Conservation (phyloP, 805 yeast genomes). For the Saturnispora sanitii region DNA sequence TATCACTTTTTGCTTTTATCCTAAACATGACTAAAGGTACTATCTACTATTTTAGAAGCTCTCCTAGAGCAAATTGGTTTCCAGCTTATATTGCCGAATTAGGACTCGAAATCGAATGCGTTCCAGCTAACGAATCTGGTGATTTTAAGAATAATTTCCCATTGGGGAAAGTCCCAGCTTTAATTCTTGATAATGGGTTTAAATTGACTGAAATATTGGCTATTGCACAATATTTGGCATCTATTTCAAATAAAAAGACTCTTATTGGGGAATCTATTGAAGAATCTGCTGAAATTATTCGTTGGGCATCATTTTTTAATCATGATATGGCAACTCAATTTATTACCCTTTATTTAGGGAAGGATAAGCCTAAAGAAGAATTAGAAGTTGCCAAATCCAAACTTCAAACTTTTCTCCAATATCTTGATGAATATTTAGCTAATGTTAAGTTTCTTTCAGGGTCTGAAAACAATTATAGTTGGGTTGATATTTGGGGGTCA, state of each 20-base stretch:
- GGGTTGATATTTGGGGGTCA: slow-evolving; percentile 6
- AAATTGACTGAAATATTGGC: slow-evolving; percentile 8
- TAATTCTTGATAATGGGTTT: slow-evolving; percentile 3
- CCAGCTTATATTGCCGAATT: neutral
- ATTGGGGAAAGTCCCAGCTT: slow-evolving; percentile 5
- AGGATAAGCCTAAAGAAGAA: neutral
- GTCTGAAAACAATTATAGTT: neutral
- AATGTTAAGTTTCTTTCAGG: slow-evolving; percentile 3
- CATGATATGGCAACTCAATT: slow-evolving; percentile 31
- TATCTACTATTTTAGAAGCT: slow-evolving; percentile 1
- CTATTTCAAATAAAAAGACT: slow-evolving; percentile 22
- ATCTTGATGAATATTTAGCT: slow-evolving; percentile 5
- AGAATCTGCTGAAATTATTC: slow-evolving; percentile 54
- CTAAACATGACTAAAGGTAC: slow-evolving; percentile 11
- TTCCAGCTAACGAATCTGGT: neutral
- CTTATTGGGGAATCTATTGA: slow-evolving; percentile 47
- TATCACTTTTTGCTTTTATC: too few relatives aligned
- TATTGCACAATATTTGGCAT: slow-evolving; percentile 2
- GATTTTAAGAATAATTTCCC: slow-evolving; percentile 4
- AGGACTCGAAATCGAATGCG: neutral
- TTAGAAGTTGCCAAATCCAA: neutral
- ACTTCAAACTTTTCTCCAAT: neutral
- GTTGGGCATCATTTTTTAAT: slow-evolving; percentile 70
- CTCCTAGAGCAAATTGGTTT: slow-evolving; percentile 8
- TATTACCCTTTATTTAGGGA: neutral